These are phyloP conservation scores for Earliella scabrosa DNA, from an alignment of 1,284 basidiomycete genomes.

Conservation along the genomic window DNA sequence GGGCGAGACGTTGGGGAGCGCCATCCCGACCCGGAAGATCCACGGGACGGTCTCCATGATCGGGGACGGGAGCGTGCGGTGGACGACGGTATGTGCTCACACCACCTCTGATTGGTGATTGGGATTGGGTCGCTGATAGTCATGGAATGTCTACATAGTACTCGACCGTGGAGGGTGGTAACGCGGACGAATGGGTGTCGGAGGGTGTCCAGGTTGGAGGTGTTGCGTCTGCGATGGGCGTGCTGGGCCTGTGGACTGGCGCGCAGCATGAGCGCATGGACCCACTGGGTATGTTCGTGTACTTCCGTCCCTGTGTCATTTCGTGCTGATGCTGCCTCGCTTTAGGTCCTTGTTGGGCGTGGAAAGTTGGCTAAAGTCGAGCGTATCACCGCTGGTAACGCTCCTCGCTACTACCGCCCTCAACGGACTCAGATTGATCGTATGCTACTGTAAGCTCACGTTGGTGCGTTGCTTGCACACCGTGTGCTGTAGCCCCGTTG, in stretches of 20 bases:
- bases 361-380: constrained; percentile 27
- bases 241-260: constrained; percentile 64
- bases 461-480: too few species aligned
- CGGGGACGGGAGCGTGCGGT: constrained; percentile 55
- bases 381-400: too few species aligned
- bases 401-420: too few species aligned
- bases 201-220: constrained; percentile 63
- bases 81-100: constrained; percentile 49
- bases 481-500: too few species aligned
- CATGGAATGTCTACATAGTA: constrained; percentile 18
- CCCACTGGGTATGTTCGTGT: constrained; percentile 46
- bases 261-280: constrained; percentile 53
- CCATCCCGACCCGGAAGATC: constrained; percentile 31
- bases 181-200: constrained; percentile 51
- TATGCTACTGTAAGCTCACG: too few species aligned
- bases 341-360: constrained; percentile 29
- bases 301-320: background rate
- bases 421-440: too few species aligned
- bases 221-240: constrained; percentile 52
- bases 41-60: constrained; percentile 55
- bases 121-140: too few species aligned
- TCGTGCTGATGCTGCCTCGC: background rate
- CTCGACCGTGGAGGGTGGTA: constrained; percentile 27
- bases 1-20: constrained; percentile 46
- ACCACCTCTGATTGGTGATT: too few species aligned